phyloP scores from a whole-genome alignment of 495 filamentous ascomycete species.

The Haplographium delicatum region DNA sequence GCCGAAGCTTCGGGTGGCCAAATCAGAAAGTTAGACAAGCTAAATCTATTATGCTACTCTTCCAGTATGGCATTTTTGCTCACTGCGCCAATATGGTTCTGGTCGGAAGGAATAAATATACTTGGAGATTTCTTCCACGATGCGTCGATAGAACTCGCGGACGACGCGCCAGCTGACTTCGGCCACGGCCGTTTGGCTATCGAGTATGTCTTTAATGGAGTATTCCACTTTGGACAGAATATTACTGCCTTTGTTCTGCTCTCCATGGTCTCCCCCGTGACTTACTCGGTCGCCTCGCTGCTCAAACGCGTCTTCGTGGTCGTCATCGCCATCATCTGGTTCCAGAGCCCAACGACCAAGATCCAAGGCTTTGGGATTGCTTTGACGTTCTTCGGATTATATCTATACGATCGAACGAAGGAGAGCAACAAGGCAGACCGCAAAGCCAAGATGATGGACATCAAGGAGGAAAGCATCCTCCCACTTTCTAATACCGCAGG shows the following conservation, averaged over 20 bases:
- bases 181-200: constrained; percentile 73
- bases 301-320: constrained; percentile 98
- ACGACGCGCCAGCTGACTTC: constrained; percentile 54
- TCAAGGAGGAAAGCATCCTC: constrained; percentile 55
- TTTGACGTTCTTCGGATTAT: constrained; percentile 88
- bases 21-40: constrained; percentile 81
- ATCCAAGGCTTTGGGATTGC: constrained; percentile 80
- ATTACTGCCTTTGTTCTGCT: constrained; percentile 90
- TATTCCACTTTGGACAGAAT: constrained; percentile 94
- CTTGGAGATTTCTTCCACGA: constrained; percentile 66
- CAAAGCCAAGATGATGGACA: constrained; percentile 47
- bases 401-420: constrained; percentile 91
- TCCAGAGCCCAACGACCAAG: constrained; percentile 77
- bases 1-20: constrained; percentile 67
- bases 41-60: constrained; percentile 96
- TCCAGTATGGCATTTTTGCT: constrained; percentile 85
- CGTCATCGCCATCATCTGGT: constrained; percentile 91
- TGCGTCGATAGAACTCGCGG: constrained; percentile 53
- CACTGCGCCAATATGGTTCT: constrained; percentile 91
- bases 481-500: constrained; percentile 36
- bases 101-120: constrained; percentile 76
- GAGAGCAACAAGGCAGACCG: constrained; percentile 81
- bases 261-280: constrained; percentile 89
- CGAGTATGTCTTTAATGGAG: constrained; percentile 95
- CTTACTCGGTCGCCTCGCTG: constrained; percentile 90